phyloP scores from a whole-genome alignment of 352 stramenopile genomes.

The Phytophthora podocarpi region DNA sequence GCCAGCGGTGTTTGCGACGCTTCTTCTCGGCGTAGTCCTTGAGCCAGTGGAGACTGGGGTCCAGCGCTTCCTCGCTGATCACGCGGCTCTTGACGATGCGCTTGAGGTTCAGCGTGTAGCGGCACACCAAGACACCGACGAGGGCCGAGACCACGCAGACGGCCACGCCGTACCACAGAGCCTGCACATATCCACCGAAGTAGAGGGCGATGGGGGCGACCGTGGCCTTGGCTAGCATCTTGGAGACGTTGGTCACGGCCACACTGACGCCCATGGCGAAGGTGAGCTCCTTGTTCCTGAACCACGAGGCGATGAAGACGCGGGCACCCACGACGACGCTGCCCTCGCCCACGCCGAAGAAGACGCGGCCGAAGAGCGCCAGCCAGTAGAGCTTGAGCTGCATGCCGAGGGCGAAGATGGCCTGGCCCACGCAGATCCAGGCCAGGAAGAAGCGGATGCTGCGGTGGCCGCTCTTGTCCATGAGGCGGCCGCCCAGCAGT shows the following conservation, averaged over 20 bases:
- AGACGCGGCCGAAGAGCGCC: slow-evolving; percentile 78
- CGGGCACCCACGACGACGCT: slow-evolving; percentile 80
- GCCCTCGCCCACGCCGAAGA: slow-evolving; percentile 84
- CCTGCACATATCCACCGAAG: slow-evolving; percentile 86
- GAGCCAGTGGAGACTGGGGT: slow-evolving; percentile 68
- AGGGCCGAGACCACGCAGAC: slow-evolving; percentile 64
- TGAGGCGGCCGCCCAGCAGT: slow-evolving; percentile 71
- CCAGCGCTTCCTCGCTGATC: slow-evolving; percentile 53
- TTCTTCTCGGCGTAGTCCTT: slow-evolving; percentile 74
- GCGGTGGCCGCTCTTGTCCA: slow-evolving; percentile 80
- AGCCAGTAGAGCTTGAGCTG: slow-evolving; percentile 76
- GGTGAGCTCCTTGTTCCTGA: slow-evolving; percentile 81
- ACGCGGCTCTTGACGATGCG: slow-evolving; percentile 69
- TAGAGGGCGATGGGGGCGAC: slow-evolving; percentile 85
- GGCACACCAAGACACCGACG: slow-evolving; percentile 57
- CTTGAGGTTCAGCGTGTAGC: slow-evolving; percentile 68
- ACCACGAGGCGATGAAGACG: slow-evolving; percentile 88
- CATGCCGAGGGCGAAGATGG: slow-evolving; percentile 82
- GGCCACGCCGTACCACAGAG: slow-evolving; percentile 79
- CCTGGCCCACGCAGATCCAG: slow-evolving; percentile 84
- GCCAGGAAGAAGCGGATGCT: slow-evolving; percentile 82
- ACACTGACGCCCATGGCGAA: slow-evolving; percentile 90
- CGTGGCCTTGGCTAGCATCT: slow-evolving; percentile 91
- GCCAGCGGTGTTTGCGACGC: slow-evolving; percentile 52
- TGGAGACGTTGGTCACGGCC: slow-evolving; percentile 90